These are phyloP conservation scores for Caryopteris hybrid DNA, from an alignment of 305 asterid species.

Conservation along the genomic window DNA sequence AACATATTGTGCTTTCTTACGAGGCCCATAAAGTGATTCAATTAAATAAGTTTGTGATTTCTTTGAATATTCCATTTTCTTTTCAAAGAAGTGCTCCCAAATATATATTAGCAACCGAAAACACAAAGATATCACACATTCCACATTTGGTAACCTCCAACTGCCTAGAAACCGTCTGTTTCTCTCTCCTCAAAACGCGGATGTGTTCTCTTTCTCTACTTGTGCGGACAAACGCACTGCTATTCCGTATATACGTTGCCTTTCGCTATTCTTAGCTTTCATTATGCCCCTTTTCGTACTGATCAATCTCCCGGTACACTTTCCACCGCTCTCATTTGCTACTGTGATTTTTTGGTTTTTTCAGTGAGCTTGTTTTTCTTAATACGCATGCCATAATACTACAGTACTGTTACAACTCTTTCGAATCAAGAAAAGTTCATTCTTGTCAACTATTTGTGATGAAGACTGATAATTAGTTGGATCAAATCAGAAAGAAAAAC, in stretches of 20 bases:
- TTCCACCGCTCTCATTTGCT: not conserved
- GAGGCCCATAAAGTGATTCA: too few relatives aligned
- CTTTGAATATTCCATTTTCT: too few relatives aligned
- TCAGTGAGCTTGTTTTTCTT: not conserved
- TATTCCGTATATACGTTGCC: constrained; percentile 13
- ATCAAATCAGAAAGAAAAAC: not conserved
- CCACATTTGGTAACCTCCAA: constrained; percentile 20
- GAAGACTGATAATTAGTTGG: constrained; percentile 3
- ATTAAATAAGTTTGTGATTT: too few relatives aligned
- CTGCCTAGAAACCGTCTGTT: constrained; percentile 16
- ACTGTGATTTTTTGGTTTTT: not conserved
- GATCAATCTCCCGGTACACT: constrained; percentile 33
- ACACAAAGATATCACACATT: too few relatives aligned
- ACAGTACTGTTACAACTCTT: not conserved
- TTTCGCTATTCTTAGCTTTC: constrained; percentile 22
- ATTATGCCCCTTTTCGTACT: constrained; percentile 30
- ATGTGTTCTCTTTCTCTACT: constrained; percentile 30
- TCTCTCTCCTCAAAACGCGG: constrained; percentile 33
- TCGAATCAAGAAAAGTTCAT: not conserved
- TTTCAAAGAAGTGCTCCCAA: too few relatives aligned
- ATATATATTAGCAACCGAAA: too few relatives aligned
- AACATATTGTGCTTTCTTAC: too few relatives aligned
- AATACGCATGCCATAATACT: not conserved
- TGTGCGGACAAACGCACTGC: constrained; percentile 24
- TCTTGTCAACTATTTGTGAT: constrained; percentile 15